phyloP scores from a whole-genome alignment of 371 early-diverging fungal species.

The Choanephora cucurbitarum region DNA sequence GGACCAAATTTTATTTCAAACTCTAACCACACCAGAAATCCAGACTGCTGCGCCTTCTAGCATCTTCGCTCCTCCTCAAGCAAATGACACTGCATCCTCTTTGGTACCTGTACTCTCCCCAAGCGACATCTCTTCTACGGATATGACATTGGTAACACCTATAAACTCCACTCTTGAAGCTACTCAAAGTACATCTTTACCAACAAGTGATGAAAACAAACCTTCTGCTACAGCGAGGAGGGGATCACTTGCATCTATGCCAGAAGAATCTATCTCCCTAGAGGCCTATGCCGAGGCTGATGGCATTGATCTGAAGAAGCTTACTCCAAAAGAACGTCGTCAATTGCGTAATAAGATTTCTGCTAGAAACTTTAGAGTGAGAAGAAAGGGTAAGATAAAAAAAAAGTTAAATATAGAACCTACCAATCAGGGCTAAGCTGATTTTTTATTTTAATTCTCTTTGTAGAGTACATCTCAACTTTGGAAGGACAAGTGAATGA shows the following conservation, averaged over 20 bases:
- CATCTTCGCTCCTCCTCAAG: conserved; percentile 21
- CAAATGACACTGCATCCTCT: conserved; percentile 8
- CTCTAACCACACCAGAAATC: conserved; percentile 3
- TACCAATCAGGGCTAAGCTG: not conserved
- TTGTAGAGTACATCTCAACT: conserved; percentile 76
- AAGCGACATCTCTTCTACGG: conserved; percentile 3
- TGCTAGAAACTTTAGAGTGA: conserved; percentile 85
- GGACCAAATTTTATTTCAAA: conserved; percentile 7
- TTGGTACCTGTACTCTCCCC: conserved; percentile 8
- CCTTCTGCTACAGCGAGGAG: conserved; percentile 6
- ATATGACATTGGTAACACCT: conserved; percentile 3
- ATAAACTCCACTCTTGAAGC: not conserved
- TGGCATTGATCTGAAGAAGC: conserved; percentile 55
- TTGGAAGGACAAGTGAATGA: conserved; percentile 78
- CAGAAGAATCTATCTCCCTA: conserved; percentile 23
- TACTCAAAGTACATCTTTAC: not conserved
- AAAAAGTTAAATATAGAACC: not conserved
- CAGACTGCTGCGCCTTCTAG: conserved; percentile 26
- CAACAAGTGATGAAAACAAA: not conserved
- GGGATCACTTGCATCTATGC: conserved; percentile 12
- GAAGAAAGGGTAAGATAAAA: conserved; percentile 74
- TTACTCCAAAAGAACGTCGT: conserved; percentile 81
- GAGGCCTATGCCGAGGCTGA: conserved; percentile 38
- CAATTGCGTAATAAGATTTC: conserved; percentile 89
- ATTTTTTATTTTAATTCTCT: not conserved